Evolutionary conservation across 345 rosid species (phyloP).

Genomic region (Brassica rapa): DNA sequence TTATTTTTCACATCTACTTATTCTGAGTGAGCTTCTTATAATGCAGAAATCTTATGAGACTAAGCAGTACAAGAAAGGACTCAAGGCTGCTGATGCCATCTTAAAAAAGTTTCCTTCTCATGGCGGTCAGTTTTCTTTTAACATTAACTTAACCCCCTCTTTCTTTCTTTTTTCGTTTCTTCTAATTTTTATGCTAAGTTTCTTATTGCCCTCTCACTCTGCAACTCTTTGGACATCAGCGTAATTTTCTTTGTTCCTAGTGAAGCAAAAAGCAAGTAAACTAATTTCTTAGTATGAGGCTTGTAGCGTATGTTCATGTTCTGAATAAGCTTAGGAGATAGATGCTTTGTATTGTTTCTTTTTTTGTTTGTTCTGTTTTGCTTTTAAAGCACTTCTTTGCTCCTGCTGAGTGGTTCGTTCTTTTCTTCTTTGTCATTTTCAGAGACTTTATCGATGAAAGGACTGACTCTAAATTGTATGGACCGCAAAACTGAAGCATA

Average conservation of each 20-base stretch:
- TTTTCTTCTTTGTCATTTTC: conserved; percentile 30
- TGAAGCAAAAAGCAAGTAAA: neutral
- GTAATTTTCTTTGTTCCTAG: conserved; percentile 5
- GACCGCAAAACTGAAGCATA: conserved; percentile 98
- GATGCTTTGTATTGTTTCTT: conserved; percentile 1
- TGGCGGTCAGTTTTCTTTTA: conserved; percentile 66
- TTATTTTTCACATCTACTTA: neutral
- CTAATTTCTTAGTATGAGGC: neutral
- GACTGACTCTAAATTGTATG: conserved; percentile 95
- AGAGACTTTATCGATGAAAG: conserved; percentile 99
- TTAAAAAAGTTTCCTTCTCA: conserved; percentile 96
- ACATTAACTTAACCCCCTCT: neutral
- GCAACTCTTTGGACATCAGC: neutral
- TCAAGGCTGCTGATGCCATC: conserved; percentile 97
- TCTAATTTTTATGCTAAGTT: neutral
- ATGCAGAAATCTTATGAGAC: conserved; percentile 98
- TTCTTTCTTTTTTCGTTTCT: neutral
- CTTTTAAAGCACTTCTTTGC: neutral
- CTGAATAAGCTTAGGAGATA: neutral
- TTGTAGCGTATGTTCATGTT: neutral
- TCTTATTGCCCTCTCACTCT: conserved; percentile 7
- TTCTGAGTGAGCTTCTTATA: neutral
- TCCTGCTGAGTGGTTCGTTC: neutral
- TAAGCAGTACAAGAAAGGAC: conserved; percentile 95
- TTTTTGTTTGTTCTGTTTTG: conserved; percentile 8